Base-by-base conservation (phyloP, 108 stramenopile genomes). In the Craspedostauros australis region DNA sequence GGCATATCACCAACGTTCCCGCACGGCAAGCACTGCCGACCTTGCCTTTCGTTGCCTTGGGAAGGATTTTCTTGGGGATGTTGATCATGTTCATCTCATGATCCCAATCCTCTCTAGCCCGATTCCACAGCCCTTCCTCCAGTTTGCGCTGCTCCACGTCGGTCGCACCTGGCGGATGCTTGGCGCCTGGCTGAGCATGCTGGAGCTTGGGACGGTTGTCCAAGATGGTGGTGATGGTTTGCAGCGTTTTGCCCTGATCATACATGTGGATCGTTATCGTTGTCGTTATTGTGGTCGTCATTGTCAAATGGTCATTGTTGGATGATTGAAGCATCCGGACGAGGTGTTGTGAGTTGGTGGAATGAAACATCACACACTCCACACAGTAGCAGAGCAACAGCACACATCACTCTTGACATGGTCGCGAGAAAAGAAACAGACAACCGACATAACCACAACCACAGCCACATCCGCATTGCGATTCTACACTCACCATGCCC, bases 1-100 rank as follows among this genome's bases (percentile, higher is more conserved):
- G 98, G 48, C 95, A 94, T 19, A 99, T 62, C 3, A 99, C 93
- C 11, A 99, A 63, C 5, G 98, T 99, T 6, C 87, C 94, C 8
- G 74, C 89, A 6, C 88, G 69, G 22, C 56, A 72, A 5, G 56
- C 75, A 6, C 60, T 65, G 5, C 42, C 48, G 21, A 75, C 65
- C 31, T 74, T 64, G 2, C 44, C 38, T 21, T 42, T 28, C 1
- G 37, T 18, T 6, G 14, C 20, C 16, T 54, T 52, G 30, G 56
- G 49, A 3, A 66, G 44, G n/a, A 76, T 41, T 21, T 72, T 72
- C 23, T 77, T 68, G 27, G 81, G 73, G 9, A 88, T 72, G 50
- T 80, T 79, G 37, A 70, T 72, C 54, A 87, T 80, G 39, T 82
- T 70, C 83, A 89, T 81, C 60, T 93, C 88, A 37, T 70, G 44